phyloP scores from a whole-genome alignment of 805 yeast species.

The Suhomyces sp. region DNA sequence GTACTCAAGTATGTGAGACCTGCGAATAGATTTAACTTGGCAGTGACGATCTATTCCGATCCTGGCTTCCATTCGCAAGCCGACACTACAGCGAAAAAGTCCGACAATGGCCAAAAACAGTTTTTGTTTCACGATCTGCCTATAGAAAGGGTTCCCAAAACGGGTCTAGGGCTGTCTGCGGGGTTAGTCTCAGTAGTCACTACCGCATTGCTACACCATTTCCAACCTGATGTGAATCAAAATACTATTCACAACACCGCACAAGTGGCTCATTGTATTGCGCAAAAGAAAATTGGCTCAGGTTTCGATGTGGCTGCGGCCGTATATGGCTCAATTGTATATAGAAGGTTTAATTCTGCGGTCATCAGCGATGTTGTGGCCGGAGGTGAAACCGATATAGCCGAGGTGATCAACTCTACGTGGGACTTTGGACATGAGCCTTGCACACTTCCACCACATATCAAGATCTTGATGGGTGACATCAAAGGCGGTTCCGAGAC shows the following conservation, averaged over 20 bases:
- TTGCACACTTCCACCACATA: constrained; percentile 64
- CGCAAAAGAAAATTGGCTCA: constrained; percentile 93
- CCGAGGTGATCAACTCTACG: constrained; percentile 38
- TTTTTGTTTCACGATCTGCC: constrained; percentile 61
- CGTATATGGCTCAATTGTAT: constrained; percentile 81
- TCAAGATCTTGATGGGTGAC: constrained; percentile 87
- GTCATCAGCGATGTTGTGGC: constrained; percentile 38
- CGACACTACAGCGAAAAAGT: constrained; percentile 33
- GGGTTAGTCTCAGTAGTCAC: constrained; percentile 82
- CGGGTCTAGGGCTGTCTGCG: constrained; percentile 96
- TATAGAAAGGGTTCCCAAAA: constrained; percentile 78
- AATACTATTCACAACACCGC: constrained; percentile 73
- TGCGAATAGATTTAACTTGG: constrained; percentile 27
- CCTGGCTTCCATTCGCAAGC: constrained; percentile 84
- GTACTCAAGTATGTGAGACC: constrained; percentile 53
- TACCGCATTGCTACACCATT: constrained; percentile 59
- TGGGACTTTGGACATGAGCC: constrained; percentile 63
- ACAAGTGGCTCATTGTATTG: constrained; percentile 87
- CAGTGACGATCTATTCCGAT: constrained; percentile 74
- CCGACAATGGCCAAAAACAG: constrained; percentile 33
- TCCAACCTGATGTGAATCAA: constrained; percentile 17
- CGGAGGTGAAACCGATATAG: constrained; percentile 19
- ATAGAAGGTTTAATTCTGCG: constrained; percentile 68
- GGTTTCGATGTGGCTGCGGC: constrained; percentile 98
- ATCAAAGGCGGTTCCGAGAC: constrained; percentile 91